A percentile compares a stretch with the other conserved stretches of the same genome.
Conservation (phyloP, 1,284 basidiomycete species). For the Microbotryomycetes sp. region DNA sequence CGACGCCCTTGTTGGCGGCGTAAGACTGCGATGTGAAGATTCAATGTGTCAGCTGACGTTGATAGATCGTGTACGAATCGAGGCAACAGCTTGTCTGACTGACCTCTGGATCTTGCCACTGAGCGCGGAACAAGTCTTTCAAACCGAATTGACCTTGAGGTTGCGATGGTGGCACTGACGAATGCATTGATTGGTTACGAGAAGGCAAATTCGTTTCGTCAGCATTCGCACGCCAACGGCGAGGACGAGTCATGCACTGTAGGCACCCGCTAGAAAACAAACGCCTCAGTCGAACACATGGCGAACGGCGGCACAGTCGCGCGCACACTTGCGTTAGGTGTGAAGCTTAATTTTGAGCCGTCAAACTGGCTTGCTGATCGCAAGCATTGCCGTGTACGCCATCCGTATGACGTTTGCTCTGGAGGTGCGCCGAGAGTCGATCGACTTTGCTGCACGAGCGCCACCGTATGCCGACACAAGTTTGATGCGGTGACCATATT, state of each 20-base stretch:
- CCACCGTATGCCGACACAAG: too few relatives aligned
- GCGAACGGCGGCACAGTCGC: neutral
- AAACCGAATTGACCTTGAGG: neutral
- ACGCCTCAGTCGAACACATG: neutral
- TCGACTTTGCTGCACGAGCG: too few relatives aligned
- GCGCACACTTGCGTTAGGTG: too few relatives aligned
- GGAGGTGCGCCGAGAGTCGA: too few relatives aligned
- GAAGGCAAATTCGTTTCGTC: neutral
- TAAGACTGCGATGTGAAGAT: neutral
- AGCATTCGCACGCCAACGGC: neutral
- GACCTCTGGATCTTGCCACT: slow-evolving; percentile 18
- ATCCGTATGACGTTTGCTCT: too few relatives aligned
- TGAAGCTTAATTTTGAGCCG: too few relatives aligned
- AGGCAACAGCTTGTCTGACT: too few relatives aligned
- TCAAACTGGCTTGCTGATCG: too few relatives aligned
- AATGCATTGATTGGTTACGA: neutral
- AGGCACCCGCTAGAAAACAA: neutral
- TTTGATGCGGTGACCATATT: too few relatives aligned
- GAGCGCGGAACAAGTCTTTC: slow-evolving; percentile 12
- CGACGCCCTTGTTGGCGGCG: slow-evolving; percentile 1
- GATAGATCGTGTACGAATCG: neutral
- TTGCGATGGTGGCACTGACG: too few relatives aligned
- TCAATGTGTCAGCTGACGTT: neutral
- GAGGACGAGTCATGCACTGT: too few relatives aligned
- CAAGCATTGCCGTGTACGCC: too few relatives aligned